phyloP scores from a whole-genome alignment of 805 yeast genomes.

The Metschnikowia lachancei region DNA sequence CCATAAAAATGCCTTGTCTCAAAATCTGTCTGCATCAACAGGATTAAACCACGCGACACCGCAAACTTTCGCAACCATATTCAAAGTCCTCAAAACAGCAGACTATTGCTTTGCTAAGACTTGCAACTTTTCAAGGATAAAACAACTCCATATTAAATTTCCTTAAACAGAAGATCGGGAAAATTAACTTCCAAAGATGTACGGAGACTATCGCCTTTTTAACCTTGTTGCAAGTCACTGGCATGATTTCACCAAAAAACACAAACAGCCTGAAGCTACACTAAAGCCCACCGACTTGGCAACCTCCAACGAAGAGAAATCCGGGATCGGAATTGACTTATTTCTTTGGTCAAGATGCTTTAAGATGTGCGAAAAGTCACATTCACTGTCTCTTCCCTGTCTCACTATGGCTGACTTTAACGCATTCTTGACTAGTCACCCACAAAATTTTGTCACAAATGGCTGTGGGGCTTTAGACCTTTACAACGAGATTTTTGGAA shows the following conservation, averaged over 20 bases:
- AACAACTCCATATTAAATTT: too few relatives aligned
- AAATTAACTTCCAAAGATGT: neutral
- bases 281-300: neutral
- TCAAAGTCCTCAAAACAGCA: too few relatives aligned
- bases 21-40: too few relatives aligned
- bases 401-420: conserved; percentile 15
- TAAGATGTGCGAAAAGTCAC: conserved; percentile 9
- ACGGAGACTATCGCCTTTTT: conserved; percentile 8
- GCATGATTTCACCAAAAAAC: conserved; percentile 8
- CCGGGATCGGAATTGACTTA: conserved; percentile 4
- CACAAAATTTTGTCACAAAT: conserved; percentile 4
- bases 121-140: too few relatives aligned
- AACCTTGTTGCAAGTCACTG: conserved; percentile 10
- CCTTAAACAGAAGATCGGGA: neutral
- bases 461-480: conserved; percentile 12
- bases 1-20: too few relatives aligned
- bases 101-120: too few relatives aligned
- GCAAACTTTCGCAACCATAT: too few relatives aligned
- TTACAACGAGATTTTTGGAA: conserved; percentile 13
- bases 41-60: too few relatives aligned
- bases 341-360: conserved; percentile 8
- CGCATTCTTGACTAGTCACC: conserved; percentile 5
- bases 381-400: conserved; percentile 11
- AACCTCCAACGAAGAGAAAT: neutral
- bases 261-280: neutral